These are phyloP conservation scores for Chytriomyces confervae DNA, from an alignment of 192 early-diverging fungal genomes.

Conservation along the genomic window DNA sequence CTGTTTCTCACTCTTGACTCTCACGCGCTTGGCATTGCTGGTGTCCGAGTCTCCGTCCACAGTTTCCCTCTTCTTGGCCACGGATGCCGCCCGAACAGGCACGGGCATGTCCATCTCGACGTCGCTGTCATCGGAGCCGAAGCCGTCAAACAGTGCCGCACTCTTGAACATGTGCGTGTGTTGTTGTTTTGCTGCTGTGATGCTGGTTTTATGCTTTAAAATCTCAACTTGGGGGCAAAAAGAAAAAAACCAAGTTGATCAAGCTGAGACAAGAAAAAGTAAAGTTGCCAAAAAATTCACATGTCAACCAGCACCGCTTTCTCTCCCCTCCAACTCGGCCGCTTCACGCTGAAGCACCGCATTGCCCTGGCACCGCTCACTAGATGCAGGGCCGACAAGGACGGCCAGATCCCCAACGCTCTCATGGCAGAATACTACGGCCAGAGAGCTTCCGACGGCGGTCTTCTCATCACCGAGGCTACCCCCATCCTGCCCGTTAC, in stretches of 20 bases:
- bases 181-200: neutral
- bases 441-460: constrained; percentile 36
- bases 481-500: constrained; percentile 16
- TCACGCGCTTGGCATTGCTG: neutral
- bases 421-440: constrained; percentile 37
- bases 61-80: neutral
- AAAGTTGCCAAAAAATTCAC: neutral
- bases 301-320: neutral
- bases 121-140: constrained; percentile 38
- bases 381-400: constrained; percentile 13
- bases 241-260: too few relatives aligned
- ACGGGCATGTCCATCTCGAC: constrained; percentile 2
- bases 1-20: neutral
- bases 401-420: constrained; percentile 17
- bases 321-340: constrained; percentile 2
- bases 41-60: neutral
- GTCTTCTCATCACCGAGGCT: constrained; percentile 41
- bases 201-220: too few relatives aligned
- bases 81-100: neutral
- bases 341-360: constrained; percentile 25
- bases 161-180: neutral
- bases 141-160: constrained; percentile 28
- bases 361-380: constrained; percentile 47
- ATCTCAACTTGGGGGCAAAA: too few relatives aligned
- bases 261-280: neutral